Evolutionary conservation across 208 protist genomes (phyloP), one percentile per base, ranked within the genome.

Genomic region (Wallacemonas sp.): DNA sequence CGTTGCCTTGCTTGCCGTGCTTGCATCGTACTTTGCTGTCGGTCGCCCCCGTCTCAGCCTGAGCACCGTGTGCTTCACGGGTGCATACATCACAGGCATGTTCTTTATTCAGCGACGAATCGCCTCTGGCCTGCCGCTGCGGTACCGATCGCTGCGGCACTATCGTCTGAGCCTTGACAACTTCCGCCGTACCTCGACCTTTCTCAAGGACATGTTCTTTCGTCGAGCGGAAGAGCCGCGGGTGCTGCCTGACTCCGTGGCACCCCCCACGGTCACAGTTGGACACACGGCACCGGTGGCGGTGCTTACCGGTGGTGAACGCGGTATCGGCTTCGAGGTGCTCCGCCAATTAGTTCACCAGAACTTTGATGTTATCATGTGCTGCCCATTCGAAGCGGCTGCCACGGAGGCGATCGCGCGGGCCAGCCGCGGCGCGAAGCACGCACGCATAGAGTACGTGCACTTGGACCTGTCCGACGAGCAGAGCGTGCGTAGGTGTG

Each of bases 271-370:
- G 11, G 3, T 24, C 15, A 44, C 9, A 4, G 46, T 51, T 8
- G 62, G 49, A 14, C 62, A 66, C 8, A 45, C 17, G 8, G 66
- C 45, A 2, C 74, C 79, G 0, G 70, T 85, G 26, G 75, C 62
- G 5, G 79, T 81, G 3, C 63, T 86, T 19, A 86, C 79, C 0
- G 79, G 75, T 12, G 79, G 79, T 15, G 75, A 82, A 41, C 59
- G 79, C 24, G 79, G 75, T 15, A 86, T 86, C 6, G 79, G 79
- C 27, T 64, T 59, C 22, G 38, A 77, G 64, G 75, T 80, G 17
- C 72, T 70, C 44, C 63, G 72, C 42, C 72, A 86, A 62, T 62
- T 82, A 2, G 24, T 64, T 24, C 68, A 69, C 17, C 56, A 75
- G 44, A 44, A 53, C 28, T 49, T 82, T 31, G 71, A 86, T 15